Base-by-base conservation (phyloP, 352 stramenopile genomes). In the Pythium phragmiticola region DNA sequence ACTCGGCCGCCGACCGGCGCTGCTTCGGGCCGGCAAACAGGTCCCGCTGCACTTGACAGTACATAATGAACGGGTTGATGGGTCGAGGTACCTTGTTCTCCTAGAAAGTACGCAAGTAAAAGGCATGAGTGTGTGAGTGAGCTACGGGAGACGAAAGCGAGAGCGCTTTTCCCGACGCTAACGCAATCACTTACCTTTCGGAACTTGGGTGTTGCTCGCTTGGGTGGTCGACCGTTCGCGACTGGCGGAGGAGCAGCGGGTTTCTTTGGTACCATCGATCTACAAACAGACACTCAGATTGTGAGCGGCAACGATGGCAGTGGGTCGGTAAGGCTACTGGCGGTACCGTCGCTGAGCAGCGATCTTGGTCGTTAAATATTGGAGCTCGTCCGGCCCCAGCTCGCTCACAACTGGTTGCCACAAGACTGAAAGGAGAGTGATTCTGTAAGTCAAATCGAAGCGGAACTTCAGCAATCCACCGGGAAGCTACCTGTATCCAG, bases 11-110 rank as follows among this genome's bases (percentile, higher is more conserved):
- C 33, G 84, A 92, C 4, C 80, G 80, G 0, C 76, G 69, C 8
- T 66, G 54, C 52, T 83, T 83, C n/a, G 73, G 75, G 17, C 80
- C 82, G 23, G 67, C 69, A 23, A 90, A 71, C 30, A 74, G 60
- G 17, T 90, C 82, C 41, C 89, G 88, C 45, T 92, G 84, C 47
- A 91, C 73, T 68, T 92, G 84, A 45, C 84, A 92, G 60, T 80
- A 92, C 70, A 92, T 82, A 56, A 92, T 90, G 61, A 92, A 92
- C 41, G 84, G 80, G 41, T 92, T 92, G 71, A 92, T 87, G 34
- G 84, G 73, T 14, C 84, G 82, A 13, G 78, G 81, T 61, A 68
- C 65, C 33, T 84, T 84, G 14, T 73, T 68, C 41, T 87, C 80
- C 76, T 88, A 23, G 5, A 19, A 8, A 46, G 39, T 19, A 46